phyloP scores from a whole-genome alignment of 1,284 basidiomycete genomes.

The Tremellales sp. region DNA sequence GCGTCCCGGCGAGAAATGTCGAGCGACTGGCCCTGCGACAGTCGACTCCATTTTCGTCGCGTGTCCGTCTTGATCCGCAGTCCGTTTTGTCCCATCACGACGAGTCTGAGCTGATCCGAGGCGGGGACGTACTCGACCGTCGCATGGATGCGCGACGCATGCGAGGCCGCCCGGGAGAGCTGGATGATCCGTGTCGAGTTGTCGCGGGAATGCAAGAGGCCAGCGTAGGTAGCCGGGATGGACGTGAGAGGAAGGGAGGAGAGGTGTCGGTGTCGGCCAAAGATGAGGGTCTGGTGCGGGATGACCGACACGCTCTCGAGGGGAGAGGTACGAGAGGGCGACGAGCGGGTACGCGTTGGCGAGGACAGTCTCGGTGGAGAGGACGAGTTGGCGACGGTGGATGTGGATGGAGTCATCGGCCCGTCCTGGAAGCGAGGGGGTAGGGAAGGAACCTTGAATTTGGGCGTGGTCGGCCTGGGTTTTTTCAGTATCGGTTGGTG shows the following conservation, averaged over 20 bases:
- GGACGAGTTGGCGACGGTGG: constrained; percentile 42
- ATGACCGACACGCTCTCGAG: constrained; percentile 14
- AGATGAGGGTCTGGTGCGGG: constrained; percentile 28
- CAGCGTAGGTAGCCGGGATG: constrained; percentile 3
- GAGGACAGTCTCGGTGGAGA: constrained; percentile 24
- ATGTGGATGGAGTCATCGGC: constrained; percentile 39
- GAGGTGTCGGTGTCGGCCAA: constrained; percentile 37
- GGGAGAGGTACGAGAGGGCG: not conserved
- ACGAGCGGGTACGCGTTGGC: constrained; percentile 10
- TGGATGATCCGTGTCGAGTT: constrained; percentile 24
- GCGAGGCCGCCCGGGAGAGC: constrained; percentile 38
- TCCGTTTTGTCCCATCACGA: constrained; percentile 49
- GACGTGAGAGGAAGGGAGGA: constrained; percentile 13
- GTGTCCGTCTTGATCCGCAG: constrained; percentile 24
- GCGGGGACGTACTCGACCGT: constrained; percentile 28
- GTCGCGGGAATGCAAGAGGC: constrained; percentile 7
- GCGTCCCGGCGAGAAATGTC: constrained; percentile 11
- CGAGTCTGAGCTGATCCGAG: constrained; percentile 20
- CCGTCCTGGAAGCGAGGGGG: too few relatives aligned
- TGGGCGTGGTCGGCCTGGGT: too few relatives aligned
- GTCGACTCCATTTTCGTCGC: constrained; percentile 4
- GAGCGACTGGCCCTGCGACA: constrained; percentile 24
- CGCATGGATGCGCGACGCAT: constrained; percentile 43
- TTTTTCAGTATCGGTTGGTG: too few relatives aligned
- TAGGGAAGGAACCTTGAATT: too few relatives aligned